Evolutionary conservation across 2,329 filamentous ascomycete genomes (phyloP).

Genomic region (Decorospora gaudefroyi): DNA sequence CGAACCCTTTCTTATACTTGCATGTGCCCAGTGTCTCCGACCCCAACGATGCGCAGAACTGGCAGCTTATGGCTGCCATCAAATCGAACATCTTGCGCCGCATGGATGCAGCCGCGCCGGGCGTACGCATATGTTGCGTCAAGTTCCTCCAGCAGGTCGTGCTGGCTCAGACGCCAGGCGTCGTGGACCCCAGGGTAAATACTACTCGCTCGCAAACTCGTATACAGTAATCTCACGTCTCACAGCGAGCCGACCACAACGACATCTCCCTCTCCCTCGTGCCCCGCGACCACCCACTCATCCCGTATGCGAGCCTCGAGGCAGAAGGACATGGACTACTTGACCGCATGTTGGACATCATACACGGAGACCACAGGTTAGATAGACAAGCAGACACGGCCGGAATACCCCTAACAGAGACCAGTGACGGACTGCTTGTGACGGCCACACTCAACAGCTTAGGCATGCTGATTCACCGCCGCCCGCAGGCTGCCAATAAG

Average conservation of each 20-base stretch:
- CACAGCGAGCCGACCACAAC: conserved; percentile 70
- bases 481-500: conserved; percentile 79
- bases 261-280: conserved; percentile 89
- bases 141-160: conserved; percentile 96
- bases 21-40: conserved; percentile 73
- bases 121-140: conserved; percentile 89
- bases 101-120: conserved; percentile 78
- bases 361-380: conserved; percentile 86
- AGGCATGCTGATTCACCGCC: conserved; percentile 77
- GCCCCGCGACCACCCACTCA: conserved; percentile 77
- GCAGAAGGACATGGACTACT: conserved; percentile 90
- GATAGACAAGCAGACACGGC: conserved; percentile 39
- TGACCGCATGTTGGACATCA: conserved; percentile 80
- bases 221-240: conserved; percentile 27
- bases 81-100: conserved; percentile 86
- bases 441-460: conserved; percentile 91
- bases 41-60: conserved; percentile 76
- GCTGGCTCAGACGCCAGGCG: conserved; percentile 84
- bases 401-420: conserved; percentile 32
- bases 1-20: conserved; percentile 43
- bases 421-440: conserved; percentile 81
- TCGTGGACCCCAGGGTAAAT: conserved; percentile 81
- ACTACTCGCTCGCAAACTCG: conserved; percentile 10
- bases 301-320: conserved; percentile 80
- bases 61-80: conserved; percentile 86